Evolutionary conservation across 2,329 filamentous ascomycete species (phyloP).

Genomic region (Aspergillus calidoustus): DNA sequence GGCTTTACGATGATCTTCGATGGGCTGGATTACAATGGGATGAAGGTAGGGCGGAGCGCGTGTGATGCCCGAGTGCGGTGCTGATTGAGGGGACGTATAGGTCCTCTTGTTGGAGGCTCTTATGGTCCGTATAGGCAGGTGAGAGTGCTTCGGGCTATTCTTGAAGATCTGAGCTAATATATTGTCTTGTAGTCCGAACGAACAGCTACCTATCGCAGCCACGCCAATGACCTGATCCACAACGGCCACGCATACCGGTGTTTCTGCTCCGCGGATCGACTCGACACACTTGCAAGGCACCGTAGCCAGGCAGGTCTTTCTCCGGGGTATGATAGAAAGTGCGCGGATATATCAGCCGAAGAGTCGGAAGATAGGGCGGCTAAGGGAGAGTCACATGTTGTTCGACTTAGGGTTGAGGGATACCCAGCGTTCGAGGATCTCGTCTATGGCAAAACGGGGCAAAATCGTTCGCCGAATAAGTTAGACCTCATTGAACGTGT

Average conservation of each 20-base stretch:
- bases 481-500: constrained; percentile 51
- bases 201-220: constrained; percentile 70
- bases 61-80: not conserved
- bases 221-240: constrained; percentile 71
- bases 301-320: constrained; percentile 63
- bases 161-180: not conserved
- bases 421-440: constrained; percentile 74
- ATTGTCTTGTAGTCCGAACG: constrained; percentile 70
- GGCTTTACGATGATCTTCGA: constrained; percentile 76
- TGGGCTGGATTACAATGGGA: constrained; percentile 95
- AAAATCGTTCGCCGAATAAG: constrained; percentile 57
- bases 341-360: constrained; percentile 66
- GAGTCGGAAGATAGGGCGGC: constrained; percentile 74
- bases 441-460: constrained; percentile 69
- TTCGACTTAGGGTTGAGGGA: constrained; percentile 73
- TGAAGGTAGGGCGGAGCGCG: constrained; percentile 64
- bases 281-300: constrained; percentile 68
- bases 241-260: constrained; percentile 84
- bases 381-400: constrained; percentile 71
- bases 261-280: constrained; percentile 78
- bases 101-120: constrained; percentile 78
- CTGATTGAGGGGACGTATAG: constrained; percentile 43
- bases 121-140: constrained; percentile 88
- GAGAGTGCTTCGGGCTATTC: constrained; percentile 24
- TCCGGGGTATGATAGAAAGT: constrained; percentile 73